Percentiles rank a stretch among this genome's conserved stretches.
phyloP scores from a whole-genome alignment of 306 rosid genomes.

The Quercus bicolor region DNA sequence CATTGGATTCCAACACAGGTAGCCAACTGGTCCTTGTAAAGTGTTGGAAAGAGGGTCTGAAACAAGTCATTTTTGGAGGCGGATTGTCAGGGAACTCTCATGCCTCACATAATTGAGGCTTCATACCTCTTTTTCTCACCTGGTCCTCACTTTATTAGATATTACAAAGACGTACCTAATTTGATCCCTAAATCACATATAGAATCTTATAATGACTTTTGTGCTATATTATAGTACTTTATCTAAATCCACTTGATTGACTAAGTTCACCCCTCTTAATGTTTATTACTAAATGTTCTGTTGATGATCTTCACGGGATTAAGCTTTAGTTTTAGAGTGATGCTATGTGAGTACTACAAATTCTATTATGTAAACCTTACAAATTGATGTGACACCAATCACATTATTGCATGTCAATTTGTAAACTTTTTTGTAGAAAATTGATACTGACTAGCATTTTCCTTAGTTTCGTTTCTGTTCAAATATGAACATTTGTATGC shows the following conservation, averaged over 20 bases:
- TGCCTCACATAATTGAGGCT: conserved; percentile 37
- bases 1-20: conserved; percentile 44
- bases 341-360: no score
- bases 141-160: neutral
- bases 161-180: neutral
- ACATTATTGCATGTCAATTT: no score
- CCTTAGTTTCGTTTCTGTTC: no score
- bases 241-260: neutral
- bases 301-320: neutral
- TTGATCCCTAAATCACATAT: conserved; percentile 17
- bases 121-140: conserved; percentile 4
- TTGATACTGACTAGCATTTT: no score
- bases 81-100: conserved; percentile 25
- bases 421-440: no score
- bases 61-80: conserved; percentile 17
- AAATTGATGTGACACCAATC: no score
- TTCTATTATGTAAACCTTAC: no score
- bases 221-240: conserved; percentile 2
- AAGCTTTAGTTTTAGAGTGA: neutral
- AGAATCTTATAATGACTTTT: conserved; percentile 4
- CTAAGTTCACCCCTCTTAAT: neutral
- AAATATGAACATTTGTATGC: no score
- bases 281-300: neutral
- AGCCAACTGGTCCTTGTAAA: conserved; percentile 26
- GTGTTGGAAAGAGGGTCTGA: conserved; percentile 14